A percentile compares a stretch with the other conserved stretches of the same genome.
phyloP scores from a whole-genome alignment of 2,329 filamentous ascomycete species.

The Mollisiaceae sp. region DNA sequence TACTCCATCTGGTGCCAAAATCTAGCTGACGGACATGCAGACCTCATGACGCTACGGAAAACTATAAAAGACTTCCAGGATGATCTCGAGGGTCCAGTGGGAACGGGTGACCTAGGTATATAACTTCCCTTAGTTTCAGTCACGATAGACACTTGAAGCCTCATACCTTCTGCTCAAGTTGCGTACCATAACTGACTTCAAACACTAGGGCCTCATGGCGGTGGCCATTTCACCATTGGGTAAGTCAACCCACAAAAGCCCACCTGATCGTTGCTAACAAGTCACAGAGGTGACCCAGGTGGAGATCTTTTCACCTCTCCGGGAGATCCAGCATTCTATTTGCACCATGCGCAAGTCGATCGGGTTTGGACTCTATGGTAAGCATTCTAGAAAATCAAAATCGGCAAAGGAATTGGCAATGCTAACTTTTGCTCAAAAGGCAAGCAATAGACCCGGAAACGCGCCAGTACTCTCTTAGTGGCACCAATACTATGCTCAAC shows the following conservation, averaged over 20 bases:
- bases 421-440: constrained; percentile 8
- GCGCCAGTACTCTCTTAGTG: constrained; percentile 37
- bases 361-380: constrained; percentile 54
- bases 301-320: constrained; percentile 50
- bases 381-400: constrained; percentile 37
- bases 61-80: constrained; percentile 24
- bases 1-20: constrained; percentile 7
- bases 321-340: constrained; percentile 51
- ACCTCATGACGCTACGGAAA: constrained; percentile 16
- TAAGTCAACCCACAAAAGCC: neutral
- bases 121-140: too few species aligned
- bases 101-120: constrained; percentile 20
- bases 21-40: constrained; percentile 9
- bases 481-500: constrained; percentile 50
- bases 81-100: constrained; percentile 38
- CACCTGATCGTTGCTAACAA: constrained; percentile 9
- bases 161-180: too few species aligned
- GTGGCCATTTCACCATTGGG: constrained; percentile 48
- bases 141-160: too few species aligned
- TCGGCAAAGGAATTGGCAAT: neutral
- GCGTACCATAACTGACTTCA: too few species aligned
- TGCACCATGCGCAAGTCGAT: constrained; percentile 53
- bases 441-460: constrained; percentile 42
- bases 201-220: constrained; percentile 25
- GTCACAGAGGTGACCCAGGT: constrained; percentile 47